Conservation (phyloP, 345 rosid genomes). For the Raphanus sativus region DNA sequence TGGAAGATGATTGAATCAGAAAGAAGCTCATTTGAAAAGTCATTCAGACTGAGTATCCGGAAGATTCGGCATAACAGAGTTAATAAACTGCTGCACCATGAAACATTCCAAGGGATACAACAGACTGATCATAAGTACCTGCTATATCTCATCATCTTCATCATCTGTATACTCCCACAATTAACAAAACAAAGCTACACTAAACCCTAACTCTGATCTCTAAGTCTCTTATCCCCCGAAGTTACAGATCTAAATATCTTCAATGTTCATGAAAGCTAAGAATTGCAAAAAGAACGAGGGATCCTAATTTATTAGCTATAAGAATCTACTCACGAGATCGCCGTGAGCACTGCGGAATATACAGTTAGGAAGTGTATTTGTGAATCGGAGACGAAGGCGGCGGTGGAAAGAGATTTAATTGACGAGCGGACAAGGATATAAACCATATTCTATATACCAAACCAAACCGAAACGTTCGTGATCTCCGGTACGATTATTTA, state of each 20-base stretch:
- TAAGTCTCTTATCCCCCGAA: not conserved
- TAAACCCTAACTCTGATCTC: not conserved
- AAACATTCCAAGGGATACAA: constrained; percentile 32
- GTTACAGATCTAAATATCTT: not conserved
- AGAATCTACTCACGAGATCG: not conserved
- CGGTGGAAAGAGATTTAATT: not conserved
- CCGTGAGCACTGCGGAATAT: not conserved
- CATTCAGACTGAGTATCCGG: constrained; percentile 29
- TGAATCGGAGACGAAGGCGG: not conserved
- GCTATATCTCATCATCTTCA: constrained; percentile 41
- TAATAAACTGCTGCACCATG: constrained; percentile 32
- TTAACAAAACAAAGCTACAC: not conserved
- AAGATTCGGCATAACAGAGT: constrained; percentile 28
- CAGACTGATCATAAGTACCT: constrained; percentile 36
- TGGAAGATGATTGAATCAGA: constrained; percentile 33
- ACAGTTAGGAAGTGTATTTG: not conserved
- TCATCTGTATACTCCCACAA: constrained; percentile 13
- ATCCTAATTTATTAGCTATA: not conserved
- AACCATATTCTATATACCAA: not conserved
- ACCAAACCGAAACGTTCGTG: not conserved
- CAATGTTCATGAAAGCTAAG: not conserved
- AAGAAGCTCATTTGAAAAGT: constrained; percentile 34
- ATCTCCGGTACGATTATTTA: not conserved
- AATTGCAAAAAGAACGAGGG: not conserved
- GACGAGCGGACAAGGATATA: not conserved